These are phyloP conservation scores for Fennellomyces sp. DNA, from an alignment of 371 early-diverging fungal genomes.

Conservation along the genomic window DNA sequence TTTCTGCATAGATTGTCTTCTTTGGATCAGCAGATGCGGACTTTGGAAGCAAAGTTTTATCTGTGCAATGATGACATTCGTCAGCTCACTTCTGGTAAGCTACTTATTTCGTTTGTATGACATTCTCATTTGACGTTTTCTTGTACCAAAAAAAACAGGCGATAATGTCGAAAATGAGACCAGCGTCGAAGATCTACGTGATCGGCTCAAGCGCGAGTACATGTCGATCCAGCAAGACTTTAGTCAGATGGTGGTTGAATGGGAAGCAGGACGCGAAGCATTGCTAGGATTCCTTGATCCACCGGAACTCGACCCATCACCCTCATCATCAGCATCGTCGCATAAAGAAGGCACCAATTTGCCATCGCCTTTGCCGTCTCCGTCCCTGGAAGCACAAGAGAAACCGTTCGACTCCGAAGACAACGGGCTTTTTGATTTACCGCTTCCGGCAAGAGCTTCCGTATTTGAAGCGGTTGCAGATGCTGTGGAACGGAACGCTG, in stretches of 20 bases:
- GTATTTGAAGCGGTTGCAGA: constrained; percentile 51
- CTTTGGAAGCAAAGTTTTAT: constrained; percentile 51
- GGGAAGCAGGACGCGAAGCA: constrained; percentile 44
- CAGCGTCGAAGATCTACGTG: constrained; percentile 10
- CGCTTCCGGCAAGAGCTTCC: constrained; percentile 42
- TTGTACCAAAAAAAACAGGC: background rate
- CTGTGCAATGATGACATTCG: constrained; percentile 50
- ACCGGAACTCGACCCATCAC: constrained; percentile 17
- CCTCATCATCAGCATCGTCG: constrained; percentile 13
- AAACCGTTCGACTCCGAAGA: constrained; percentile 37
- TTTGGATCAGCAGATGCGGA: constrained; percentile 50
- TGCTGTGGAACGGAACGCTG: constrained; percentile 32
- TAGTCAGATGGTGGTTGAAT: constrained; percentile 36
- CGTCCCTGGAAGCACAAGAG: constrained; percentile 14
- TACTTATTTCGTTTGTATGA: no score
- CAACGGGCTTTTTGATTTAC: constrained; percentile 37
- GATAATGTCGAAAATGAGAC: background rate
- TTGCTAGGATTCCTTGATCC: constrained; percentile 32
- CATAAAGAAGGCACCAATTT: constrained; percentile 12
- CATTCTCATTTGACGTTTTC: background rate
- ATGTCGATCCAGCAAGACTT: constrained; percentile 41
- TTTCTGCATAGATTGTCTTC: constrained; percentile 45
- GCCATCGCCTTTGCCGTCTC: constrained; percentile 21
- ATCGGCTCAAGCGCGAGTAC: constrained; percentile 35
- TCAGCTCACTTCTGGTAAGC: constrained; percentile 33